Evolutionary conservation across 306 rosid species (phyloP).

Genomic region (Cucurbita ficifolia): DNA sequence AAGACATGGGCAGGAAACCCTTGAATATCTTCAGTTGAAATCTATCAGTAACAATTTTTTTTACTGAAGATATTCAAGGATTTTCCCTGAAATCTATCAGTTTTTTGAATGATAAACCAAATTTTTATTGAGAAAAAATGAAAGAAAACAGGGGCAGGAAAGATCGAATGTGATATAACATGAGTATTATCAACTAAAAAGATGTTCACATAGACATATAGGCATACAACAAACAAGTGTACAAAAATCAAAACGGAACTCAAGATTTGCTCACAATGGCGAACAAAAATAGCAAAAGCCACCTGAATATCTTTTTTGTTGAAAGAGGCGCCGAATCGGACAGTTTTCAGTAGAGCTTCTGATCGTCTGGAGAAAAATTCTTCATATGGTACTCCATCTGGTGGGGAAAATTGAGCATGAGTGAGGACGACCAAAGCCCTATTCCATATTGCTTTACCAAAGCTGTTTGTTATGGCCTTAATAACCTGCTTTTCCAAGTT

Average conservation of each 20-base stretch:
- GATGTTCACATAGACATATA: neutral
- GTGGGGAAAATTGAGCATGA: slow-evolving; percentile 89
- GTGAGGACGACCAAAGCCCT: slow-evolving; percentile 77
- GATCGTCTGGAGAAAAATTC: slow-evolving; percentile 78
- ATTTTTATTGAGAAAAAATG: too few relatives aligned
- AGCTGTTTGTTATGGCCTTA: slow-evolving; percentile 63
- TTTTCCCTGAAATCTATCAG: too few relatives aligned
- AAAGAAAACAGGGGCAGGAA: neutral
- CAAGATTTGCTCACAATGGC: neutral
- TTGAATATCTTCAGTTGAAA: neutral
- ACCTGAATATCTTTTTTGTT: slow-evolving; percentile 49
- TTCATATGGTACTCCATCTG: slow-evolving; percentile 76
- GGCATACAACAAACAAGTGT: neutral
- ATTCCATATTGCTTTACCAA: slow-evolving; percentile 83
- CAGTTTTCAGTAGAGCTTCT: slow-evolving; percentile 53
- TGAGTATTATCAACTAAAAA: neutral
- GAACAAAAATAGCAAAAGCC: neutral
- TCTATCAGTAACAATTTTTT: too few relatives aligned
- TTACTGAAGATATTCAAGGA: too few relatives aligned
- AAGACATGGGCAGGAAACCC: neutral
- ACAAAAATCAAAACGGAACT: neutral
- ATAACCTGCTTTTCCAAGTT: slow-evolving; percentile 73
- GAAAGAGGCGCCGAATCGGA: slow-evolving; percentile 49
- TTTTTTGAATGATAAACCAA: neutral
- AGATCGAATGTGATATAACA: neutral